phyloP scores from a whole-genome alignment of 345 rosid genomes.

The Eucalyptus victrix region DNA sequence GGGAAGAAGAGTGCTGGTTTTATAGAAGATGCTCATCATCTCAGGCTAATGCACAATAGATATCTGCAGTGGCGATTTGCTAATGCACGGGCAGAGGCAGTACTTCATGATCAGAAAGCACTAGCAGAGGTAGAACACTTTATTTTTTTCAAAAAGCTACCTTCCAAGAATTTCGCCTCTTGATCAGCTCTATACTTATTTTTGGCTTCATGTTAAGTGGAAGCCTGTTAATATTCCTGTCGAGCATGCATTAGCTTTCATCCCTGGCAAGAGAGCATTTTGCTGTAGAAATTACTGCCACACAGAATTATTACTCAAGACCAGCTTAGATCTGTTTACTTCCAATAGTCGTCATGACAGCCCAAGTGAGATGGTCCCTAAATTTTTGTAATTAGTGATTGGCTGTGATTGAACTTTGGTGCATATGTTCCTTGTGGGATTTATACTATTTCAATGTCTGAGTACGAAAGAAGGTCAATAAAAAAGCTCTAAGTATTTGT shows the following conservation, averaged over 20 bases:
- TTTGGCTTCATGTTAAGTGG: background rate
- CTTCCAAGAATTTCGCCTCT: background rate
- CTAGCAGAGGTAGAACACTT: constrained; percentile 61
- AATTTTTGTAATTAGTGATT: background rate
- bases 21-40: constrained; percentile 89
- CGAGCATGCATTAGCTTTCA: background rate
- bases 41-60: constrained; percentile 74
- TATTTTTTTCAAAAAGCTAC: background rate
- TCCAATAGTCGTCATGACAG: background rate
- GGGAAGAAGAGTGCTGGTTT: constrained; percentile 54
- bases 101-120: constrained; percentile 48
- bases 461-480: rapidly evolving
- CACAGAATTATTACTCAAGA: background rate
- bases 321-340: background rate
- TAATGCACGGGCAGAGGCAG: constrained; percentile 66
- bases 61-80: constrained; percentile 89
- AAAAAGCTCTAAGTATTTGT: background rate
- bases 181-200: background rate
- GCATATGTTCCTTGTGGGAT: background rate
- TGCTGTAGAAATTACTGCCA: background rate
- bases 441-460: background rate
- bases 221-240: background rate
- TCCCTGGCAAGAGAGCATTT: background rate
- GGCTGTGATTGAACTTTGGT: background rate
- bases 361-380: background rate